Conservation (phyloP, 2,329 filamentous ascomycete species). For the Fusarium sp. region DNA sequence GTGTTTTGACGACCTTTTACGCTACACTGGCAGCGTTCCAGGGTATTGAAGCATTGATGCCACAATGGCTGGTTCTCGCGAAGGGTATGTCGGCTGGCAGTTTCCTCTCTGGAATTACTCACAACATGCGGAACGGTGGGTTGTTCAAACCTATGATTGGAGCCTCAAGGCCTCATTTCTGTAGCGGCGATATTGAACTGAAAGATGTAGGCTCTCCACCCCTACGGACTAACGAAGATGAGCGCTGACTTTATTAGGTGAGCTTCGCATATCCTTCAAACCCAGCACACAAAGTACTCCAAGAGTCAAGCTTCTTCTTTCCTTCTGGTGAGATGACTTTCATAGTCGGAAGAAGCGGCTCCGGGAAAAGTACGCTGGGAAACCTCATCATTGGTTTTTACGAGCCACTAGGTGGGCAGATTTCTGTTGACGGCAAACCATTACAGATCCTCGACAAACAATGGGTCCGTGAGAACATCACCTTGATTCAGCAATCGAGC, state of each 20-base stretch:
- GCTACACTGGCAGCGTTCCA: constrained; percentile 82
- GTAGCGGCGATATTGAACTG: constrained; percentile 71
- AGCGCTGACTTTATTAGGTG: constrained; percentile 64
- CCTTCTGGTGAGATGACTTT: constrained; percentile 80
- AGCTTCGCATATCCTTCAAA: constrained; percentile 85
- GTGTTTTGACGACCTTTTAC: constrained; percentile 88
- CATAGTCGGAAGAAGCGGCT: constrained; percentile 87
- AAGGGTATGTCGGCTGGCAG: constrained; percentile 83
- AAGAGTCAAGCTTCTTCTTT: constrained; percentile 76
- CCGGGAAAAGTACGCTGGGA: constrained; percentile 90
- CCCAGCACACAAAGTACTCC: constrained; percentile 69
- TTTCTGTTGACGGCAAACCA: constrained; percentile 75
- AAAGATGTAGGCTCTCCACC: constrained; percentile 12
- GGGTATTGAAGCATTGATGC: constrained; percentile 78
- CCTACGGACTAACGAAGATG: rapidly evolving
- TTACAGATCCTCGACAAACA: constrained; percentile 72
- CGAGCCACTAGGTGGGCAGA: constrained; percentile 71
- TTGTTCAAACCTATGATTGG: constrained; percentile 11
- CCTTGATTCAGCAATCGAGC: constrained; percentile 85
- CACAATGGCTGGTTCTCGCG: constrained; percentile 81
- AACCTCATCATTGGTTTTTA: constrained; percentile 87
- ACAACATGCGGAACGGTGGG: constrained; percentile 36
- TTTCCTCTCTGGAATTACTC: constrained; percentile 66
- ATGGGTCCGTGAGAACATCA: constrained; percentile 85
- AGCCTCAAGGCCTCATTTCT: constrained; percentile 56